Evolutionary conservation across 2,329 filamentous ascomycete species (phyloP).

Genomic region (Colletotrichum eremochloae): DNA sequence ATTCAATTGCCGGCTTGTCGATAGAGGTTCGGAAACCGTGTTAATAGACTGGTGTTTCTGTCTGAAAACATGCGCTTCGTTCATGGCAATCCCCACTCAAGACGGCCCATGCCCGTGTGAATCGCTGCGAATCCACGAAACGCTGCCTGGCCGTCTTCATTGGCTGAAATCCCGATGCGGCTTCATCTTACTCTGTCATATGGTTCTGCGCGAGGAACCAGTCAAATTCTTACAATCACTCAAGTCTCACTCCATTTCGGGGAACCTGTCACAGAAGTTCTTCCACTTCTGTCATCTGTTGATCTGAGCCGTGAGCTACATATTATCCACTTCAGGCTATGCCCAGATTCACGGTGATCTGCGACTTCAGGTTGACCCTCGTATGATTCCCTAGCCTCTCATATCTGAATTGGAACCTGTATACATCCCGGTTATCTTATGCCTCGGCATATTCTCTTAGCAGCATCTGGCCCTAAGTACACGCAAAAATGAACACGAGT

Average conservation of each 20-base stretch:
- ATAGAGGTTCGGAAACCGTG: background rate
- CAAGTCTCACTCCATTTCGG: background rate
- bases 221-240: background rate
- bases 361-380: background rate
- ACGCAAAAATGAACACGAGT: background rate
- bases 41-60: background rate
- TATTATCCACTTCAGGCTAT: background rate
- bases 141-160: background rate
- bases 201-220: constrained; percentile 1
- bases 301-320: background rate
- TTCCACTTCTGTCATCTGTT: constrained; percentile 1
- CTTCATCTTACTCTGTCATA: background rate
- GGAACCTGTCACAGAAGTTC: background rate
- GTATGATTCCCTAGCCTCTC: background rate
- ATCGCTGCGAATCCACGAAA: constrained; percentile 14
- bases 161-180: background rate
- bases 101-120: constrained; percentile 16
- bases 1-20: background rate
- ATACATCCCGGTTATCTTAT: background rate
- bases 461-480: background rate
- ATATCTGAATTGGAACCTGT: background rate
- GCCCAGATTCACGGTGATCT: background rate
- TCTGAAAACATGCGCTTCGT: background rate
- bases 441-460: background rate
- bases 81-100: background rate